Conservation (phyloP, 2,329 filamentous ascomycete species). For the Paecilomyces variotii region DNA sequence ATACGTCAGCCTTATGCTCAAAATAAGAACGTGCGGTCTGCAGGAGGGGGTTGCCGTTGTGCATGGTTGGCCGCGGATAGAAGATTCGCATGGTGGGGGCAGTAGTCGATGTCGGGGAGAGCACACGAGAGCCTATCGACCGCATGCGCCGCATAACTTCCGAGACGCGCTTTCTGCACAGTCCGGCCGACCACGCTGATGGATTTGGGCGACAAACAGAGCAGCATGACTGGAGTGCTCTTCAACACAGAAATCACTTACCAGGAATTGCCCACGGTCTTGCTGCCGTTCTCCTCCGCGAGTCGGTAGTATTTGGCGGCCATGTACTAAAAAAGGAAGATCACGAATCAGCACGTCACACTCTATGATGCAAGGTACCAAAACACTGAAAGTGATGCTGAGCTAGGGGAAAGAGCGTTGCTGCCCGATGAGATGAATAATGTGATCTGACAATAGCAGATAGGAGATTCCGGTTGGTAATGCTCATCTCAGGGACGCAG, state of each 20-base stretch:
- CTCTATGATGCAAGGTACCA: conserved; percentile 14
- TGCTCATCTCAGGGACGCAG: conserved; percentile 4
- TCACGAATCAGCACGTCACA: conserved; percentile 4
- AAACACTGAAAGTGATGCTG: conserved; percentile 10
- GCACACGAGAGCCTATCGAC: conserved; percentile 15
- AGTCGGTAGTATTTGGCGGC: conserved; percentile 87
- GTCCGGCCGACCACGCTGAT: conserved; percentile 9
- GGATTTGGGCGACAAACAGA: conserved; percentile 6
- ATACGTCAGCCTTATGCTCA: conserved; percentile 13
- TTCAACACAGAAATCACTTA: conserved; percentile 45
- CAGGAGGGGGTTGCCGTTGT: conserved; percentile 5
- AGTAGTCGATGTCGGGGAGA: conserved; percentile 9
- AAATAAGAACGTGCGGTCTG: conserved; percentile 1
- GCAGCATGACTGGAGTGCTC: background rate
- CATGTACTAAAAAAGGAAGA: conserved; percentile 25
- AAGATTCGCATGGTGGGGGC: background rate
- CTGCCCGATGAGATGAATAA: conserved; percentile 20
- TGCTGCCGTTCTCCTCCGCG: conserved; percentile 80
- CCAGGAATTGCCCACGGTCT: conserved; percentile 91
- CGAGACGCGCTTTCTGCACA: conserved; percentile 8
- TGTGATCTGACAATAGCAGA: conserved; percentile 14
- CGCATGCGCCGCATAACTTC: conserved; percentile 1
- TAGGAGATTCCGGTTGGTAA: conserved; percentile 2
- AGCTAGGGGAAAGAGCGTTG: conserved; percentile 17
- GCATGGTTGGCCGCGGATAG: conserved; percentile 10